Evolutionary conservation across 768 basidiomycete genomes (phyloP).

Genomic region (Russula abietina): DNA sequence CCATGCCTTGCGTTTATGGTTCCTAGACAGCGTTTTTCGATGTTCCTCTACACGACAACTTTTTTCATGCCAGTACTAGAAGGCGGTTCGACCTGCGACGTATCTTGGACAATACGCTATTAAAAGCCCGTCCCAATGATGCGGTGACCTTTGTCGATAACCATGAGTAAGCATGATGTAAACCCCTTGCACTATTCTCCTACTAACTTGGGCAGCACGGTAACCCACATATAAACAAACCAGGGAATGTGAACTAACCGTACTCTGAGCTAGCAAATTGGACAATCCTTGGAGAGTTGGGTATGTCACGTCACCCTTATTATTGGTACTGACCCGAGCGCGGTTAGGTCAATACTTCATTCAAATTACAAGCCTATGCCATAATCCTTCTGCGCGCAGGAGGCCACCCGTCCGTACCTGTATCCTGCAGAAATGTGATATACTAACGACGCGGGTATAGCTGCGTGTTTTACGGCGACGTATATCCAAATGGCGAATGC

Average conservation of each 20-base stretch:
- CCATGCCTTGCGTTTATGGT: slow-evolving; percentile 1
- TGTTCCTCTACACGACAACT: slow-evolving; percentile 81
- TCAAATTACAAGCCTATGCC: slow-evolving; percentile 80
- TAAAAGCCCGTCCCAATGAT: slow-evolving; percentile 63
- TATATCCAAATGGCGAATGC: slow-evolving; percentile 67
- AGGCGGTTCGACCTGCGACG: slow-evolving; percentile 70
- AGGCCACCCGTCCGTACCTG: slow-evolving; percentile 63
- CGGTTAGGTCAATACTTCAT: slow-evolving; percentile 54
- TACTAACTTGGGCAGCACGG: slow-evolving; percentile 45
- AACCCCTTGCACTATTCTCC: slow-evolving; percentile 8
- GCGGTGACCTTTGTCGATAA: slow-evolving; percentile 91
- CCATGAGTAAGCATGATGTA: slow-evolving; percentile 58
- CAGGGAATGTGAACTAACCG: not conserved
- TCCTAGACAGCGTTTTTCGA: slow-evolving; percentile 83
- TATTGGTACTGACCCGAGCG: not conserved
- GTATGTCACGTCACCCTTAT: slow-evolving; percentile 36
- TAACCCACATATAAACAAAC: slow-evolving; percentile 31
- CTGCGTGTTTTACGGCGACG: slow-evolving; percentile 83
- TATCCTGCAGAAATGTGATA: not conserved
- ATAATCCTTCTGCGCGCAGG: slow-evolving; percentile 63
- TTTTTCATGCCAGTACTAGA: slow-evolving; percentile 72
- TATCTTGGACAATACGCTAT: slow-evolving; percentile 65
- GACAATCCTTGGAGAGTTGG: slow-evolving; percentile 80
- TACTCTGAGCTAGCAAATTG: slow-evolving; percentile 43
- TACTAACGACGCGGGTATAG: slow-evolving; percentile 34